Evolutionary conservation across 306 rosid genomes (phyloP).

Genomic region (Prunus campanulata): DNA sequence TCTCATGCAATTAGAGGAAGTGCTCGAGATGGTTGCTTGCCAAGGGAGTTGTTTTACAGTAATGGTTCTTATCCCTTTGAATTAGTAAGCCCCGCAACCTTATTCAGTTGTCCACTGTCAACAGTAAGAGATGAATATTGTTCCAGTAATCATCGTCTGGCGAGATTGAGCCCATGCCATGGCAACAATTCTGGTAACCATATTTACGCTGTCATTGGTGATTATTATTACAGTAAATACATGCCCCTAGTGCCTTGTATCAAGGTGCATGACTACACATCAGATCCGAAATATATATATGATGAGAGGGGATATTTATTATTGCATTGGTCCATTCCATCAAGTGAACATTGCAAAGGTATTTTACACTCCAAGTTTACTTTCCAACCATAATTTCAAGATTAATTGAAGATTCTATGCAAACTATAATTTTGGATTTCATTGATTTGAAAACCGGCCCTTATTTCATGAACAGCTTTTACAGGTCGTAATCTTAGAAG

Average conservation of each 20-base stretch:
- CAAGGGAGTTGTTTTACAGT: background rate
- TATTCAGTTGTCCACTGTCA: conserved; percentile 32
- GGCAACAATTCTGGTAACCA: conserved; percentile 8
- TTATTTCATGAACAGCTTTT: background rate
- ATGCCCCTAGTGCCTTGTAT: conserved; percentile 23
- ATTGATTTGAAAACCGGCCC: background rate
- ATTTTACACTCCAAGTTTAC: background rate
- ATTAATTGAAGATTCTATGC: too few species aligned
- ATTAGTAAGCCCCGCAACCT: background rate
- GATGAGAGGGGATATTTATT: too few species aligned
- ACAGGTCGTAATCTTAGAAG: background rate
- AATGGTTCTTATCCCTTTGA: background rate
- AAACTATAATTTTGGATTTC: background rate
- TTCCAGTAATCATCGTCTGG: too few species aligned
- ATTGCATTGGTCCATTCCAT: conserved; percentile 27
- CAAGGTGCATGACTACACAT: conserved; percentile 19
- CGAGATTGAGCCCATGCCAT: conserved; percentile 9
- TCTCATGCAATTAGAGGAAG: conserved; percentile 18
- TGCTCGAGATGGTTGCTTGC: conserved; percentile 2
- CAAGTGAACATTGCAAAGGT: conserved; percentile 20
- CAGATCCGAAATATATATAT: background rate
- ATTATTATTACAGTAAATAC: rapidly evolving
- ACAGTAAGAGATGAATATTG: background rate
- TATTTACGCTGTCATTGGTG: background rate
- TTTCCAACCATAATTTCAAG: background rate